Conservation (phyloP, 2,329 filamentous ascomycete species). For the Curvularia sp. region DNA sequence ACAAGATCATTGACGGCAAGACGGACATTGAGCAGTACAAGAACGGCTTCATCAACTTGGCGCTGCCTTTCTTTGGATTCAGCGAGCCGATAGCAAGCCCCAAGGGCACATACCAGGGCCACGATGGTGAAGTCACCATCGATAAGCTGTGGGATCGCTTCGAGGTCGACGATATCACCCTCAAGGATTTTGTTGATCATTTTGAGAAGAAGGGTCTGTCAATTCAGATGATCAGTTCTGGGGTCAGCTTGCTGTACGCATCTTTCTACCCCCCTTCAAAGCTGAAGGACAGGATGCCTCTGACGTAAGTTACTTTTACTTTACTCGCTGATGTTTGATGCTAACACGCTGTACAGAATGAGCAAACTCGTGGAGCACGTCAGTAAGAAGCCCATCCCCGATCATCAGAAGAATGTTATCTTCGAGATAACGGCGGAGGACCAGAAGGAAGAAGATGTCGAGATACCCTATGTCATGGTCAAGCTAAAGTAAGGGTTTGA, state of each 20-base stretch:
- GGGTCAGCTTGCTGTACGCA: conserved; percentile 92
- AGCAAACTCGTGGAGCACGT: conserved; percentile 87
- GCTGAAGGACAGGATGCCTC: conserved; percentile 78
- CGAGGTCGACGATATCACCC: conserved; percentile 83
- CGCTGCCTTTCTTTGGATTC: conserved; percentile 97
- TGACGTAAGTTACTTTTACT: conserved; percentile 64
- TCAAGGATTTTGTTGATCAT: conserved; percentile 81
- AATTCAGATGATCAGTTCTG: conserved; percentile 95
- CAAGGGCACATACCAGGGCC: conserved; percentile 87
- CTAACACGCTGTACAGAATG: conserved; percentile 65
- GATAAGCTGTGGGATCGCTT: conserved; percentile 99
- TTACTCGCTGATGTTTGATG: neutral
- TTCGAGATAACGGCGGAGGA: conserved; percentile 95
- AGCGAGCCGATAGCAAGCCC: conserved; percentile 94
- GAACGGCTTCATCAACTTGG: conserved; percentile 97
- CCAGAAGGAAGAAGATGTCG: conserved; percentile 86
- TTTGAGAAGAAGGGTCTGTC: conserved; percentile 81
- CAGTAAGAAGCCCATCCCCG: conserved; percentile 89
- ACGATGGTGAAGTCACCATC: conserved; percentile 77
- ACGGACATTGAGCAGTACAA: conserved; percentile 98
- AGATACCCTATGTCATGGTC: conserved; percentile 95
- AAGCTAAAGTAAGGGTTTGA: conserved; percentile 62
- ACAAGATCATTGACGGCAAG: conserved; percentile 97
- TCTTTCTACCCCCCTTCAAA: conserved; percentile 86
- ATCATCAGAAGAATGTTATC: conserved; percentile 93